These are phyloP conservation scores for Xylaria digitata DNA, from an alignment of 2,329 filamentous ascomycete genomes.

Conservation along the genomic window DNA sequence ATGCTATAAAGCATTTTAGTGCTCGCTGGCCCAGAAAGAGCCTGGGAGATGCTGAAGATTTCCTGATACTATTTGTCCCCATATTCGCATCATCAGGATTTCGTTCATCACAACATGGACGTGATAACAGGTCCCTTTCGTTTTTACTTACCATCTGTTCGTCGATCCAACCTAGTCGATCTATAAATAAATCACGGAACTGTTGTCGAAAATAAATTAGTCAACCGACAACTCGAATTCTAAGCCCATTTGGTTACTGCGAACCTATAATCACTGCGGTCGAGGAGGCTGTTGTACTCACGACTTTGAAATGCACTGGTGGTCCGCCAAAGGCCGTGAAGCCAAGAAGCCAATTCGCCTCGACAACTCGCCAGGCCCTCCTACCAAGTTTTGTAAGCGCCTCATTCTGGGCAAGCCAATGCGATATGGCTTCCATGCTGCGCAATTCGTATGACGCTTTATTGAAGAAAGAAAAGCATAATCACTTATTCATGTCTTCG, in stretches of 20 bases:
- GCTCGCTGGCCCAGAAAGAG: constrained; percentile 73
- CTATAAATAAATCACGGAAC: constrained; percentile 60
- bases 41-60: constrained; percentile 76
- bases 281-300: constrained; percentile 43
- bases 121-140: neutral
- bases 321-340: constrained; percentile 75
- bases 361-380: constrained; percentile 2
- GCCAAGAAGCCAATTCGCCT: constrained; percentile 67
- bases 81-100: neutral
- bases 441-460: neutral
- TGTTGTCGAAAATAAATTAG: constrained; percentile 59
- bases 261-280: neutral
- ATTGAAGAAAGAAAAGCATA: too few species aligned
- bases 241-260: too few species aligned
- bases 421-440: constrained; percentile 15
- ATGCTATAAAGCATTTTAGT: constrained; percentile 80
- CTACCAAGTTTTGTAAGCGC: neutral
- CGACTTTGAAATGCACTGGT: constrained; percentile 76
- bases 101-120: neutral
- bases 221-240: neutral
- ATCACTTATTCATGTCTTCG: too few species aligned
- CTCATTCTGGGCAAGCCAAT: constrained; percentile 7
- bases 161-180: constrained; percentile 72
- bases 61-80: constrained; percentile 67
- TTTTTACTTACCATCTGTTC: constrained; percentile 67